Evolutionary conservation across 352 stramenopile genomes (phyloP).

Genomic region (Ophiocytium majus): DNA sequence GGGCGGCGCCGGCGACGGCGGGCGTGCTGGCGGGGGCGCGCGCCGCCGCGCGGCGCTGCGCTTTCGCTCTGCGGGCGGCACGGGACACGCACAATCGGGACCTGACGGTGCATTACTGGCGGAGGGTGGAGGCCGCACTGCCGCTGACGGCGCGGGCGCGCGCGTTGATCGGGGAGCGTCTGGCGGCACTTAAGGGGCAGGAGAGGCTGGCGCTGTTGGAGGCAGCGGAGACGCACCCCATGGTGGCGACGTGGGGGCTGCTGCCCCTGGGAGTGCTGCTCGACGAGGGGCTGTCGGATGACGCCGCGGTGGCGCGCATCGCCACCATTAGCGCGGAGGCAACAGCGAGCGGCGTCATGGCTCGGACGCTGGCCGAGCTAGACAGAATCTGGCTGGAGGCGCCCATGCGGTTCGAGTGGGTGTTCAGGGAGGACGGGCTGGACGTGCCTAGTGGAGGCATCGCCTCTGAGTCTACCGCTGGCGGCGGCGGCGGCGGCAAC

Average conservation of each 20-base stretch:
- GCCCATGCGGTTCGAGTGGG: conserved; percentile 33
- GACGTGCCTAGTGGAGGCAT: no score
- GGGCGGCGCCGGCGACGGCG: not conserved
- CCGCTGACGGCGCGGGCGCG: not conserved
- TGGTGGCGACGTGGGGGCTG: conserved; percentile 37
- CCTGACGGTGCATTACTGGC: conserved; percentile 41
- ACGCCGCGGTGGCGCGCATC: not conserved
- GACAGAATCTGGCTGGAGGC: conserved; percentile 25
- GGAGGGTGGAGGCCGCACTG: conserved; percentile 23
- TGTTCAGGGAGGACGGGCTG: conserved; percentile 24
- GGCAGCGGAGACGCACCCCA: conserved; percentile 23
- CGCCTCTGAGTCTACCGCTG: no score
- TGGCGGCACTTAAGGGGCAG: not conserved
- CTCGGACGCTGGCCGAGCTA: conserved; percentile 35
- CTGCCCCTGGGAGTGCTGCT: conserved; percentile 20
- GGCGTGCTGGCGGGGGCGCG: not conserved
- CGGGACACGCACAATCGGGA: conserved; percentile 24
- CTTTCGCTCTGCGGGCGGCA: not conserved
- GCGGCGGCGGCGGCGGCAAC: not conserved
- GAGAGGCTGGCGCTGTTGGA: conserved; percentile 6
- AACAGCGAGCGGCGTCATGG: conserved; percentile 33
- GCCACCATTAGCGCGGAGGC: conserved; percentile 37
- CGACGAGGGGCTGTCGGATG: conserved; percentile 18
- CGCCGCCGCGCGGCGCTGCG: not conserved
- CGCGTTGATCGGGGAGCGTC: not conserved